Conservation (phyloP, 1,284 basidiomycete species). For the Rhodotorula mucilaginosa region DNA sequence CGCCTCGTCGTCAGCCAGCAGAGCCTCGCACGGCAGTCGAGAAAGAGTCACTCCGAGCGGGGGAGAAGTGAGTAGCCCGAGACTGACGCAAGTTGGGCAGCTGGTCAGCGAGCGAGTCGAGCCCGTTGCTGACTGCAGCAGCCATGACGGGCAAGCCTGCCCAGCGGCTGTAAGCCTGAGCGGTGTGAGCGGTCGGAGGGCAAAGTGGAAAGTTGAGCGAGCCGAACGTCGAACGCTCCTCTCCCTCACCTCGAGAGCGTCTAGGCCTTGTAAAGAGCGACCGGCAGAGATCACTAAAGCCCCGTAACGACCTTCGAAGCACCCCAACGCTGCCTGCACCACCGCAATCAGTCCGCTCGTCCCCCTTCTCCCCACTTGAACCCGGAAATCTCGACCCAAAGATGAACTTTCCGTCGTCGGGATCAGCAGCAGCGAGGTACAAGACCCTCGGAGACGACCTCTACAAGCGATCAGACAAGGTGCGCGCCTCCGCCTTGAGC, state of each 20-base stretch:
- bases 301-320: too few relatives aligned
- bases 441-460: constrained; percentile 37
- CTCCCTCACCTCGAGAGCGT: too few relatives aligned
- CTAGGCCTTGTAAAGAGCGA: too few relatives aligned
- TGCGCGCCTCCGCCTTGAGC: neutral
- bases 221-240: neutral
- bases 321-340: neutral
- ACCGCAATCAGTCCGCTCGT: neutral
- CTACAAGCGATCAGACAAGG: constrained; percentile 34
- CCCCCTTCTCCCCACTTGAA: neutral
- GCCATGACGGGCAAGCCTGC: neutral
- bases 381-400: neutral
- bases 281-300: neutral
- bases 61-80: too few relatives aligned
- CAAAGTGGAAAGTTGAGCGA: neutral
- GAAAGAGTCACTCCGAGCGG: neutral
- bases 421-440: constrained; percentile 22
- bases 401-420: constrained; percentile 28
- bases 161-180: neutral
- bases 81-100: constrained; percentile 14
- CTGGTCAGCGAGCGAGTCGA: constrained; percentile 10
- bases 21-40: neutral
- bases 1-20: too few relatives aligned
- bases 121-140: neutral
- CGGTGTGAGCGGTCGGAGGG: neutral